phyloP scores from a whole-genome alignment of 495 filamentous ascomycete genomes.

The Margaritispora aquatica region DNA sequence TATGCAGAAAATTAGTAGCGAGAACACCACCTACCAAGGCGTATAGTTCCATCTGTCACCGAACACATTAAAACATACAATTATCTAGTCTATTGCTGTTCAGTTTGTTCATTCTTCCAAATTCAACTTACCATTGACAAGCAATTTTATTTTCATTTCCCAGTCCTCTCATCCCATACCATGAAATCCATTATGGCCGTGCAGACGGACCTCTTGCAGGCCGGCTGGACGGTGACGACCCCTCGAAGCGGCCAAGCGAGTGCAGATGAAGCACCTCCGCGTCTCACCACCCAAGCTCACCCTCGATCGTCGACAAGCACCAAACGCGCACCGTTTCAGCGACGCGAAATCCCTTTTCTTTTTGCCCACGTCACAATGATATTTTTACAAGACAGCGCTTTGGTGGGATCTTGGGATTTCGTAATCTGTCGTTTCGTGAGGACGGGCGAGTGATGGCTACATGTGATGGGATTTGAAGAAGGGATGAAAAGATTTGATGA shows the following conservation, averaged over 20 bases:
- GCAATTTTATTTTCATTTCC: slow-evolving; percentile 1
- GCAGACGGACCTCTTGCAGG: background rate
- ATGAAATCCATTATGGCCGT: no score
- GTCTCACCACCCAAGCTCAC: no score
- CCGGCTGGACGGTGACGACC: no score
- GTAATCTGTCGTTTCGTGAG: background rate
- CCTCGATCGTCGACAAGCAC: slow-evolving; percentile 6
- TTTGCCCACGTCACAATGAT: background rate
- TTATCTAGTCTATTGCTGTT: background rate
- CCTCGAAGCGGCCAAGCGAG: slow-evolving; percentile 16
- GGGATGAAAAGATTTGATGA: background rate
- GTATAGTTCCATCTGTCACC: background rate
- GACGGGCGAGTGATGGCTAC: no score
- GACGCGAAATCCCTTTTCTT: background rate
- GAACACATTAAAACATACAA: background rate
- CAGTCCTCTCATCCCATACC: background rate
- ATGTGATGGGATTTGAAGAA: background rate
- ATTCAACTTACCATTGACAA: background rate
- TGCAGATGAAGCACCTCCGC: slow-evolving; percentile 15
- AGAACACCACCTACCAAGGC: background rate
- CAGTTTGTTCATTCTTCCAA: background rate
- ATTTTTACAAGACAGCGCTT: background rate
- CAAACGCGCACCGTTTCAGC: slow-evolving; percentile 19
- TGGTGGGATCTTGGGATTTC: background rate
- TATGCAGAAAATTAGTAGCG: background rate